Percentiles rank a stretch among this genome's conserved stretches.
Evolutionary conservation across 2,329 filamentous ascomycete species (phyloP).

Genomic region (Monosporascus sp.): DNA sequence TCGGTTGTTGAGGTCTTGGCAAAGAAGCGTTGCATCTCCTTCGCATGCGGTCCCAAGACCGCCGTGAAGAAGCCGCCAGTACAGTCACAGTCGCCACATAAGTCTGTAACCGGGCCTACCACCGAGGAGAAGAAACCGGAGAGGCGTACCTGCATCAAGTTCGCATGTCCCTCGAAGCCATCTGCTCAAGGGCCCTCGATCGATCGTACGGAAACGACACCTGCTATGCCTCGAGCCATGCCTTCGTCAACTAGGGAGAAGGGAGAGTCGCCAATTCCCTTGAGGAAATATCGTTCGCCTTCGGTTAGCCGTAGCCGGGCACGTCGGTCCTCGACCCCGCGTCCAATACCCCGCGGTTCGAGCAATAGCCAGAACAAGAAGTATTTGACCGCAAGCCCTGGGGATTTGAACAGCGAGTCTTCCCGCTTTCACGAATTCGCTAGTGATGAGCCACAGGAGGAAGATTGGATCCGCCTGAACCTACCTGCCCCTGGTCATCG

Average conservation of each 20-base stretch:
- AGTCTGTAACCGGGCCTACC: conserved; percentile 27
- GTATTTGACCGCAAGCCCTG: conserved; percentile 46
- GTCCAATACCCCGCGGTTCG: conserved; percentile 34
- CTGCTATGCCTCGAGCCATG: conserved; percentile 1
- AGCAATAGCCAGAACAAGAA: conserved; percentile 31
- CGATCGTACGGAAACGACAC: conserved; percentile 21
- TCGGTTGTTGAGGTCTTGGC: conserved; percentile 58
- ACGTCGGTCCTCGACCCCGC: conserved; percentile 25
- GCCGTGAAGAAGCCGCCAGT: conserved; percentile 37
- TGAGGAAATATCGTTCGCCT: conserved; percentile 25
- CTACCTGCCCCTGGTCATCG: conserved; percentile 58
- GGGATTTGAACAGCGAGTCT: conserved; percentile 48
- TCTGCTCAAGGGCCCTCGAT: conserved; percentile 35
- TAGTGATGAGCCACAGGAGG: conserved; percentile 72
- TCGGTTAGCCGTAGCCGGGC: conserved; percentile 20
- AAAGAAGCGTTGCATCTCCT: conserved; percentile 86
- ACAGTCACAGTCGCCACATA: conserved; percentile 30
- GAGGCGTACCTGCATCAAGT: conserved; percentile 65
- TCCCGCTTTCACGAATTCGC: conserved; percentile 87
- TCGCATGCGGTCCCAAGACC: conserved; percentile 72
- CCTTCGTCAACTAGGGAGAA: conserved; percentile 10
- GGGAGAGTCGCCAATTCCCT: conserved; percentile 15
- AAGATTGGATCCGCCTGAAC: conserved; percentile 82
- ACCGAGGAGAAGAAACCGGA: conserved; percentile 33
- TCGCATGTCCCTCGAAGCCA: conserved; percentile 61